These are phyloP conservation scores for Quercus ilex DNA, from an alignment of 306 rosid species.

Conservation along the genomic window DNA sequence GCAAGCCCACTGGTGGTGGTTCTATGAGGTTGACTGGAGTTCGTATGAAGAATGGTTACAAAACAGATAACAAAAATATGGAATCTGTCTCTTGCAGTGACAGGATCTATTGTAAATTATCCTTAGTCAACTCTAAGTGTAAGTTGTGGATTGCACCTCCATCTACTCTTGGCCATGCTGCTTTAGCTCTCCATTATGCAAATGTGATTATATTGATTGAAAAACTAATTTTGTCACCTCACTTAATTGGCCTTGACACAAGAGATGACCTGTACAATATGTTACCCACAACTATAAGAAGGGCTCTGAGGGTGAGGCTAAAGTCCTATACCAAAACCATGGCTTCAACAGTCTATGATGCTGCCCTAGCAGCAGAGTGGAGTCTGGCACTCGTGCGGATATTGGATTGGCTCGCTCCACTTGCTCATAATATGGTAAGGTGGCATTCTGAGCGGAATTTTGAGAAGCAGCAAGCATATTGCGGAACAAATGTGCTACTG, in stretches of 20 bases:
- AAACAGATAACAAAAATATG: slow-evolving; percentile 19
- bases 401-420: slow-evolving; percentile 74
- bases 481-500: slow-evolving; percentile 46
- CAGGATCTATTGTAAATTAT: slow-evolving; percentile 44
- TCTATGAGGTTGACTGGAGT: slow-evolving; percentile 47
- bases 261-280: slow-evolving; percentile 57
- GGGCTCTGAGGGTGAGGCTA: slow-evolving; percentile 50
- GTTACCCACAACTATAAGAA: slow-evolving; percentile 58
- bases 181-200: slow-evolving; percentile 75
- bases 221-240: slow-evolving; percentile 49
- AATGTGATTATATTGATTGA: slow-evolving; percentile 58
- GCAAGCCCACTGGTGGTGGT: slow-evolving; percentile 41
- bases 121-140: slow-evolving; percentile 33
- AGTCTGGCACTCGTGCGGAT: slow-evolving; percentile 30
- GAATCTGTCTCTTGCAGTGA: slow-evolving; percentile 21
- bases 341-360: slow-evolving; percentile 31
- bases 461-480: slow-evolving; percentile 48
- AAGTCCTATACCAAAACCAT: slow-evolving; percentile 37
- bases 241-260: slow-evolving; percentile 35
- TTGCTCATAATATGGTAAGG: slow-evolving; percentile 68
- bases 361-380: slow-evolving; percentile 51
- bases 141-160: slow-evolving; percentile 35
- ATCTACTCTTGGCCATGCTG: slow-evolving; percentile 65
- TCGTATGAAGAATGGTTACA: slow-evolving; percentile 14
- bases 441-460: slow-evolving; percentile 78